Percentiles rank a stretch among this genome's conserved stretches.
Evolutionary conservation across 331 rosid species (phyloP).

Genomic region (Prunus yedoensis): DNA sequence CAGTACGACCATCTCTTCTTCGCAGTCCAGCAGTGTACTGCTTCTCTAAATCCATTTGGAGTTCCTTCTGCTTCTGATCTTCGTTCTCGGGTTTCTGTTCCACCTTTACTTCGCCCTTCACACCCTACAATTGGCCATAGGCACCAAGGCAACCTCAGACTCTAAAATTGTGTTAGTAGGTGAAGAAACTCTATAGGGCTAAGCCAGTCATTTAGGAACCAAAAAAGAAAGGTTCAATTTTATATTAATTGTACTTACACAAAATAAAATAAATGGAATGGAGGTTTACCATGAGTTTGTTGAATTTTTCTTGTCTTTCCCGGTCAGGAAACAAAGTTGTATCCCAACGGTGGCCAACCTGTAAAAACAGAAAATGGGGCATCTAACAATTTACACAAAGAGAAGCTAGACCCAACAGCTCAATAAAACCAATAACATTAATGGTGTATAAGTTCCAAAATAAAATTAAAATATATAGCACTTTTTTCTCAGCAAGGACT

Average conservation of each 20-base stretch:
- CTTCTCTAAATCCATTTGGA: slow-evolving; percentile 90
- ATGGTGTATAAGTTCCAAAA: neutral
- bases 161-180: slow-evolving; percentile 93
- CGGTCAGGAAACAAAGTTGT: slow-evolving; percentile 60
- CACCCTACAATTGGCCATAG: slow-evolving; percentile 99
- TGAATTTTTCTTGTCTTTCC: slow-evolving; percentile 95
- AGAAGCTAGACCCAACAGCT: slow-evolving; percentile 11
- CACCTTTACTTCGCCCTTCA: slow-evolving; percentile 69
- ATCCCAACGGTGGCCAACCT: slow-evolving; percentile 91
- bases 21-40: slow-evolving; percentile 98
- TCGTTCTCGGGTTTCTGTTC: slow-evolving; percentile 51
- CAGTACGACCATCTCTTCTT: slow-evolving; percentile 95
- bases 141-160: slow-evolving; percentile 99
- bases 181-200: slow-evolving; percentile 43
- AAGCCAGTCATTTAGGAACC: slow-evolving; percentile 34
- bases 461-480: neutral
- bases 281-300: slow-evolving; percentile 92
- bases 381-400: slow-evolving; percentile 10
- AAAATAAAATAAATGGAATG: neutral
- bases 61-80: slow-evolving; percentile 81
- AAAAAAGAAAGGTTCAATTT: slow-evolving; percentile 15
- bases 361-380: slow-evolving; percentile 29
- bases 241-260: slow-evolving; percentile 15
- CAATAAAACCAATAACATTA: neutral
- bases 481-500: neutral